These are phyloP conservation scores for Graphilbum fragrans DNA, from an alignment of 2,329 filamentous ascomycete species.

Conservation along the genomic window DNA sequence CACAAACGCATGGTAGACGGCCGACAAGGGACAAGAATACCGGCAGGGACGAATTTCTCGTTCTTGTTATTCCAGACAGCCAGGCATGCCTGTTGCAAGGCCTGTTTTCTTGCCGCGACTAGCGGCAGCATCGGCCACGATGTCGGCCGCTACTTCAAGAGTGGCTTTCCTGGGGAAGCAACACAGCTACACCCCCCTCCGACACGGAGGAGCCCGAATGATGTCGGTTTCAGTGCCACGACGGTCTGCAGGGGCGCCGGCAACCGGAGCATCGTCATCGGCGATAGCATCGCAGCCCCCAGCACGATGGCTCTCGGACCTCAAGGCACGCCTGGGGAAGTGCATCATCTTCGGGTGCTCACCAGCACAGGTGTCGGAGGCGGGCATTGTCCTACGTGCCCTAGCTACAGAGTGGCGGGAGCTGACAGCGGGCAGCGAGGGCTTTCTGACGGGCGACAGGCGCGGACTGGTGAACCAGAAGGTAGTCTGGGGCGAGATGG, in stretches of 20 bases:
- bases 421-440: slow-evolving; percentile 61
- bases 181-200: too few relatives aligned
- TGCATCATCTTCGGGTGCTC: slow-evolving; percentile 64
- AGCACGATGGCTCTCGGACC: slow-evolving; percentile 54
- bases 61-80: too few relatives aligned
- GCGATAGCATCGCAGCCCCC: slow-evolving; percentile 10
- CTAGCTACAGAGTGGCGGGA: slow-evolving; percentile 58
- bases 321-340: slow-evolving; percentile 55
- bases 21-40: too few relatives aligned
- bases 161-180: too few relatives aligned
- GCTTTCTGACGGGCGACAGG: slow-evolving; percentile 54
- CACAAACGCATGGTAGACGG: too few relatives aligned
- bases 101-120: too few relatives aligned
- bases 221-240: too few relatives aligned
- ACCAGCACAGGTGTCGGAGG: slow-evolving; percentile 42
- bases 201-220: too few relatives aligned
- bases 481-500: slow-evolving; percentile 81
- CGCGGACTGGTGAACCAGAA: slow-evolving; percentile 52
- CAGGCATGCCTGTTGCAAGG: too few relatives aligned
- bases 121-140: too few relatives aligned
- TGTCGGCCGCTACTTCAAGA: too few relatives aligned
- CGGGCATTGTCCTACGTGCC: slow-evolving; percentile 44
- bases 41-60: too few relatives aligned
- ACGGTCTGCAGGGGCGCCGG: neutral
- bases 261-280: neutral